Conservation (phyloP, 805 yeast genomes). For the Wickerhamiella siamensis region DNA sequence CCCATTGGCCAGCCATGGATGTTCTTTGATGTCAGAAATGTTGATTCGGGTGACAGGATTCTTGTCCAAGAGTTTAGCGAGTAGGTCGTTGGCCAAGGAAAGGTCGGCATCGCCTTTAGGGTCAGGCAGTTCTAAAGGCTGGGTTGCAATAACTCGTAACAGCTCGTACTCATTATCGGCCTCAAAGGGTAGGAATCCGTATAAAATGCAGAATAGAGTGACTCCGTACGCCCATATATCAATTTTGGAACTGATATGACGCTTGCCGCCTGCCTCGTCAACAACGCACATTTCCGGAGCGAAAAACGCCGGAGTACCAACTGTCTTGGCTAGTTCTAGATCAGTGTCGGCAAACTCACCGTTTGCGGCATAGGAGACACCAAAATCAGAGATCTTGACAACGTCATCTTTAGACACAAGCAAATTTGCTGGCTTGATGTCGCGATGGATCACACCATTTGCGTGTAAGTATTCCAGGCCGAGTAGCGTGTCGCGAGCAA, state of each 20-base stretch:
- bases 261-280: conserved; percentile 22
- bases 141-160: conserved; percentile 64
- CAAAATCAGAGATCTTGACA: conserved; percentile 93
- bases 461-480: conserved; percentile 85
- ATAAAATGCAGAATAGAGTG: conserved; percentile 72
- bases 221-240: conserved; percentile 98
- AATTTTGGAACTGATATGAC: conserved; percentile 61
- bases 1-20: conserved; percentile 49
- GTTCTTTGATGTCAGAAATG: conserved; percentile 57
- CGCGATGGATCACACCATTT: conserved; percentile 72
- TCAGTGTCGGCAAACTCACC: conserved; percentile 42
- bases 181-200: conserved; percentile 80
- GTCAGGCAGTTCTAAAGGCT: conserved; percentile 44
- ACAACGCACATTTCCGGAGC: conserved; percentile 86
- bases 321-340: conserved; percentile 82
- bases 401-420: conserved; percentile 52
- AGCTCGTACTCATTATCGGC: conserved; percentile 77
- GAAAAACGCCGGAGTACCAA: conserved; percentile 94
- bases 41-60: conserved; percentile 55
- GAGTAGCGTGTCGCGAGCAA: conserved; percentile 67
- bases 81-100: conserved; percentile 35
- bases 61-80: conserved; percentile 49
- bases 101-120: conserved; percentile 16
- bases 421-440: conserved; percentile 88
- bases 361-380: conserved; percentile 66